Conservation (phyloP, 2,329 filamentous ascomycete species). For the Pseudophaeomoniella oleicola region DNA sequence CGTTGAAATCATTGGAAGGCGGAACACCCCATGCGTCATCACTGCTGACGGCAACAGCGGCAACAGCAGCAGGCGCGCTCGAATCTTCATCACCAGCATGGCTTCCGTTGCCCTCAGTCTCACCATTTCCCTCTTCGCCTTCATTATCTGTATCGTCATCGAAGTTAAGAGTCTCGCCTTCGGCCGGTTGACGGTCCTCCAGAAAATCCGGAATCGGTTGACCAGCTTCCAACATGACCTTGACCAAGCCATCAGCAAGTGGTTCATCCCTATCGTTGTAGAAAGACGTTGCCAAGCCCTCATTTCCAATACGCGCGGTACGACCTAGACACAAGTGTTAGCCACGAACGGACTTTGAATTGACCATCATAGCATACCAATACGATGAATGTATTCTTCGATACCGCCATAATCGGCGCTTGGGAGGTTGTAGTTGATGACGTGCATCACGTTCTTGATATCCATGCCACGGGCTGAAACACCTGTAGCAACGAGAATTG, state of each 20-base stretch:
- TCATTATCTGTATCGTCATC: conserved; percentile 39
- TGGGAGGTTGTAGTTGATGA: conserved; percentile 89
- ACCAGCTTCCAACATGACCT: conserved; percentile 64
- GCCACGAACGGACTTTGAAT: conserved; percentile 2
- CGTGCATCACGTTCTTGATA: conserved; percentile 70
- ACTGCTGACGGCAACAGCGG: not conserved
- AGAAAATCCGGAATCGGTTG: conserved; percentile 78
- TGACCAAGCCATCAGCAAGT: conserved; percentile 59
- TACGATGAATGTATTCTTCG: conserved; percentile 85
- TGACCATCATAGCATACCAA: conserved; percentile 58
- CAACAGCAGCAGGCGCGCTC: too few relatives aligned
- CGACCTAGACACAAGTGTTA: conserved; percentile 55
- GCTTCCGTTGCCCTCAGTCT: conserved; percentile 8
- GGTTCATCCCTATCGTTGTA: conserved; percentile 65
- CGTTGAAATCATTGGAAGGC: too few relatives aligned
- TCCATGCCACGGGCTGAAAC: conserved; percentile 82
- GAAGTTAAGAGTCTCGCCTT: conserved; percentile 27
- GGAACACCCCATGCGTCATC: not conserved
- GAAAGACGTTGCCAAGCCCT: conserved; percentile 76
- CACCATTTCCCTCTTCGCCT: conserved; percentile 12
- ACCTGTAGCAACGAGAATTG: conserved; percentile 75
- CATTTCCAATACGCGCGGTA: conserved; percentile 83
- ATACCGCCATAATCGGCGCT: conserved; percentile 66
- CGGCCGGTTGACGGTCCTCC: conserved; percentile 35
- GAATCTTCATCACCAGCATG: conserved; percentile 5